Base-by-base conservation (phyloP, 2,329 filamentous ascomycete species). In the Pseudocercospora crystallina region DNA sequence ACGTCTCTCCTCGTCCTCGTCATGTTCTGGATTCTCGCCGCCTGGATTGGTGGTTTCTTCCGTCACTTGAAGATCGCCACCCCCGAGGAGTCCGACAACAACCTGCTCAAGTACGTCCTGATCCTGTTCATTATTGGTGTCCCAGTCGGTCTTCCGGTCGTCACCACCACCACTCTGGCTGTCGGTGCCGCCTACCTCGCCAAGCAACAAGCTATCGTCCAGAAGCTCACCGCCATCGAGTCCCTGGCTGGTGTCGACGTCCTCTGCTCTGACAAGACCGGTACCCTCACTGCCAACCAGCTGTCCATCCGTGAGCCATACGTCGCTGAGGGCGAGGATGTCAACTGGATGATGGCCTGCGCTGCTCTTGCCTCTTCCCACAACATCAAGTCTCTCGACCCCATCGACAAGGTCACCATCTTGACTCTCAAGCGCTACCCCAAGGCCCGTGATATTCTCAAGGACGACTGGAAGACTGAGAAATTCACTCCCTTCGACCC, bases 271-370 rank as follows among this genome's bases (percentile, higher is more conserved):
- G 86, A 90, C 75, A 89, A 90, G 81, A 89, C 86, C 39, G 86
- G 86, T 76, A 90, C 86, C 31, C 78, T 89, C 62, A 87, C 84
- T 51, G 84, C 84, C 61, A 87, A 87, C 71, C 85, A 89, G 76
- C 79, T 89, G 46, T 85, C 81, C 65, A 86, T 89, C 66, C 85
- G 86, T 69, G 86, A 89, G 67, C 86, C 86, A 14, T 89, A 85
- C 72, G 85, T 89, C 52, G 82, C 84, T 54, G 86, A 89, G 71
- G 86, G 86, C 63, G 82, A 87, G 67, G 85, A 89, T 71, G 82
- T 89, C 70, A 86, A 89, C 77, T 89, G 85, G 85, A 89, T 89
- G 85, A 89, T 89, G 86, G 85, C 86, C 58, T 86, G 87, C 54
- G 86, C 86, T 53, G 86, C 86, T 54, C 80, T 89, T 49, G 86